These are phyloP conservation scores for Wolfiporia cocos DNA, from an alignment of 1,284 basidiomycete species.

Conservation along the genomic window DNA sequence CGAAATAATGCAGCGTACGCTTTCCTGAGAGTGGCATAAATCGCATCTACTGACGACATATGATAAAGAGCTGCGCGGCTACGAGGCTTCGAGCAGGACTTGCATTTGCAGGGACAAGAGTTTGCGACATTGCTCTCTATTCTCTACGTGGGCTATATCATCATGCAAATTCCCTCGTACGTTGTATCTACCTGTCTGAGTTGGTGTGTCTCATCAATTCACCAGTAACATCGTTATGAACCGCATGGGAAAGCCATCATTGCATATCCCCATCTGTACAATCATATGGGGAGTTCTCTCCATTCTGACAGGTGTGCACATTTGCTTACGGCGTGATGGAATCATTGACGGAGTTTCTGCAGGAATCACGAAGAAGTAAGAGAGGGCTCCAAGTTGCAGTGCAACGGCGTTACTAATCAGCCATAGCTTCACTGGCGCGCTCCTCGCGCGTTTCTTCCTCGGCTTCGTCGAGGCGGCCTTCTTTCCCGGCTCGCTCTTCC, in stretches of 20 bases:
- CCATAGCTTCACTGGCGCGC: slow-evolving; percentile 56
- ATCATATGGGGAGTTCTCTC: slow-evolving; percentile 43
- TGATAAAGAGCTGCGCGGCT: slow-evolving; percentile 66
- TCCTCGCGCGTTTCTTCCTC: slow-evolving; percentile 76
- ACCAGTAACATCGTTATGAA: slow-evolving; percentile 69
- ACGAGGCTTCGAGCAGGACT: slow-evolving; percentile 64
- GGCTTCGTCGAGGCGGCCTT: slow-evolving; percentile 69
- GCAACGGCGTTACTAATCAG: slow-evolving; percentile 3
- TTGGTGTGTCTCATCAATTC: slow-evolving; percentile 1
- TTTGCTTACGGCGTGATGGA: neutral
- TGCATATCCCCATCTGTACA: slow-evolving; percentile 72
- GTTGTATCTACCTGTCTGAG: slow-evolving; percentile 16
- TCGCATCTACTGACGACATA: too few species aligned
- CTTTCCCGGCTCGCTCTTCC: slow-evolving; percentile 59
- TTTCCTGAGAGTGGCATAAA: too few species aligned
- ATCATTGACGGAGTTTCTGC: neutral
- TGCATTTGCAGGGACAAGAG: slow-evolving; percentile 55
- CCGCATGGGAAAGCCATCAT: slow-evolving; percentile 63
- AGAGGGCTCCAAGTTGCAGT: neutral
- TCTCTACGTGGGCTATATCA: slow-evolving; percentile 74
- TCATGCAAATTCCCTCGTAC: slow-evolving; percentile 77
- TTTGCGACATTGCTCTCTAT: slow-evolving; percentile 70
- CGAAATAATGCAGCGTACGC: slow-evolving; percentile 61
- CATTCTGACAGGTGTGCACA: slow-evolving; percentile 15
- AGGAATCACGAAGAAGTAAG: slow-evolving; percentile 22